These are phyloP conservation scores for Tricharina praecox DNA, from an alignment of 495 filamentous ascomycete genomes.

Conservation along the genomic window DNA sequence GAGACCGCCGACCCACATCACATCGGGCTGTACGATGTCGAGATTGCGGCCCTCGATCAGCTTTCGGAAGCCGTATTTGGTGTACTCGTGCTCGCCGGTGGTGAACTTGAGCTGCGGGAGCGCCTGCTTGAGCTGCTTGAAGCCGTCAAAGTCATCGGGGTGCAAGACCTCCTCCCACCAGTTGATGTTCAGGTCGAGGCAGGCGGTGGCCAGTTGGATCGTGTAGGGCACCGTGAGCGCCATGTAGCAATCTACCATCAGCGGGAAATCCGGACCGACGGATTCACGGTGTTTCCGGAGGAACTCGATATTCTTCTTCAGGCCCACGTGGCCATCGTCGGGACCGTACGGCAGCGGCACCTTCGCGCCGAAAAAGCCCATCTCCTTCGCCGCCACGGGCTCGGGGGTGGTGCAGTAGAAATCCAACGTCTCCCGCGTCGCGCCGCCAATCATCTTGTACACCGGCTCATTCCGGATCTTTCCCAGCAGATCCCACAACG, in stretches of 20 bases:
- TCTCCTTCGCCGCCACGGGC: conserved; percentile 54
- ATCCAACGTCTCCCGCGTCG: conserved; percentile 57
- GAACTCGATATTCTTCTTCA: conserved; percentile 79
- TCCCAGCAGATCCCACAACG: conserved; percentile 77
- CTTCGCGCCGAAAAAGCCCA: conserved; percentile 80
- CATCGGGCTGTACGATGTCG: conserved; percentile 85
- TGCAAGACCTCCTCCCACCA: conserved; percentile 93
- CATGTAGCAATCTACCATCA: conserved; percentile 97
- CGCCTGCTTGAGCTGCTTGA: conserved; percentile 69
- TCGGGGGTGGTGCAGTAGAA: conserved; percentile 93
- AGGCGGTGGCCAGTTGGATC: conserved; percentile 71
- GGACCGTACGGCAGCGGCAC: conserved; percentile 76
- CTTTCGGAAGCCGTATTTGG: conserved; percentile 82
- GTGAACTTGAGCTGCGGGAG: conserved; percentile 87
- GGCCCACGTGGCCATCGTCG: conserved; percentile 61
- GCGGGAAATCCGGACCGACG: conserved; percentile 75
- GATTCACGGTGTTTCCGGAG: conserved; percentile 65
- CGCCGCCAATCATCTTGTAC: conserved; percentile 83
- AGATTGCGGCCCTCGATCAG: conserved; percentile 79
- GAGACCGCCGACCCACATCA: conserved; percentile 91
- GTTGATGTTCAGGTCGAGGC: conserved; percentile 67
- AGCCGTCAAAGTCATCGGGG: conserved; percentile 81
- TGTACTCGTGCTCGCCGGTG: conserved; percentile 88
- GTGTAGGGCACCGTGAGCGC: conserved; percentile 80
- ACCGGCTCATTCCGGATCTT: conserved; percentile 85